Conservation (phyloP, 208 protist species). For the Tritrichomonas foetus region DNA sequence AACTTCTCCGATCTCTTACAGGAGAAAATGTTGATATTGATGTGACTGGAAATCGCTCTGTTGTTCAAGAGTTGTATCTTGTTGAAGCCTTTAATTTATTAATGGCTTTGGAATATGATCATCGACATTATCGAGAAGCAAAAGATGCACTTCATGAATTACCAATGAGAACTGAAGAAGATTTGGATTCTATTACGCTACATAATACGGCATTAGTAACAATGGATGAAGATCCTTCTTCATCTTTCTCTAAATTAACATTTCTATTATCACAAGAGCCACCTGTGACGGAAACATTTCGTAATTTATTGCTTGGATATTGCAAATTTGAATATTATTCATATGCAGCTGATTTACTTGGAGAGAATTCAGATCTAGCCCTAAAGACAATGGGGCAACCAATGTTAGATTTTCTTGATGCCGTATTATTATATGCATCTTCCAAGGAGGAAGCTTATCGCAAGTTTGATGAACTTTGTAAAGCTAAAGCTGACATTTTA, state of each 20-base stretch:
- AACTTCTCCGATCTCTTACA: background rate
- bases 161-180: constrained; percentile 46
- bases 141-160: background rate
- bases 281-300: constrained; percentile 87
- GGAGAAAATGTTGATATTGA: constrained; percentile 1
- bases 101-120: background rate
- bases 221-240: constrained; percentile 82
- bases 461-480: constrained; percentile 24
- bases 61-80: background rate
- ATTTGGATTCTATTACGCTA: constrained; percentile 87
- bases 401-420: background rate
- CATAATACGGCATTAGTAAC: constrained; percentile 90
- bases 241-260: constrained; percentile 84
- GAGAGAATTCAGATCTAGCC: constrained; percentile 69
- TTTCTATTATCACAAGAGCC: constrained; percentile 82
- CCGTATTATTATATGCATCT: background rate
- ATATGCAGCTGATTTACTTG: constrained; percentile 83
- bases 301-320: constrained; percentile 88
- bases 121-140: background rate
- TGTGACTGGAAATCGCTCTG: background rate
- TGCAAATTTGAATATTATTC: constrained; percentile 88
- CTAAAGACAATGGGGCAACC: background rate
- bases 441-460: constrained; percentile 33
- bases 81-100: constrained; percentile 12
- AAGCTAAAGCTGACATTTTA: background rate